Evolutionary conservation across 2,329 filamentous ascomycete species (phyloP).

Genomic region (Nemania diffusa): DNA sequence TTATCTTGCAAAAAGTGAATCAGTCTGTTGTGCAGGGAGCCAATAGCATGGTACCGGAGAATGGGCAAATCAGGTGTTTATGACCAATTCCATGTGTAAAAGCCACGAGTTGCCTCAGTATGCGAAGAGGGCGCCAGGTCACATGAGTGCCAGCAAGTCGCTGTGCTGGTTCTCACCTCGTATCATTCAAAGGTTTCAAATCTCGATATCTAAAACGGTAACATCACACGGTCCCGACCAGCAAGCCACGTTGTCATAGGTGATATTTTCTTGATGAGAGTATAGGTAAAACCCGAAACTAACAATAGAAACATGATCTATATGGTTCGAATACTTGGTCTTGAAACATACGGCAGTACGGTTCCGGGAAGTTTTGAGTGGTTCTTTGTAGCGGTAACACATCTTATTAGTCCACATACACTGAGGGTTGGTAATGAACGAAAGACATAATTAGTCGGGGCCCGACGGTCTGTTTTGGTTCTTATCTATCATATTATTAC

Average conservation of each 20-base stretch:
- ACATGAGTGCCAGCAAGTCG: constrained; percentile 37
- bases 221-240: constrained; percentile 39
- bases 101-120: constrained; percentile 35
- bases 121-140: constrained; percentile 31
- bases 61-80: constrained; percentile 16
- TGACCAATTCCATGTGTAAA: constrained; percentile 15
- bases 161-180: constrained; percentile 43
- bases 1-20: constrained; percentile 16
- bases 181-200: constrained; percentile 31
- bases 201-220: constrained; percentile 18
- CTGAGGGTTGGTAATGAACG: constrained; percentile 36
- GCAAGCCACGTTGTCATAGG: constrained; percentile 45
- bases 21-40: constrained; percentile 13
- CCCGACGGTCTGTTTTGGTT: constrained; percentile 25
- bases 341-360: constrained; percentile 40
- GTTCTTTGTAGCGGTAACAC: constrained; percentile 38
- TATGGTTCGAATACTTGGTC: constrained; percentile 40
- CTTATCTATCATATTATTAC: constrained; percentile 4
- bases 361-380: constrained; percentile 34
- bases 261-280: constrained; percentile 40
- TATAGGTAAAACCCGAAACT: constrained; percentile 44
- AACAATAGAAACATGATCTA: constrained; percentile 46
- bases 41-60: constrained; percentile 22
- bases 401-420: constrained; percentile 39
- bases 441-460: constrained; percentile 32